Conservation (phyloP, 1,284 basidiomycete species). For the Anthracocystis panici-leucophaei region DNA sequence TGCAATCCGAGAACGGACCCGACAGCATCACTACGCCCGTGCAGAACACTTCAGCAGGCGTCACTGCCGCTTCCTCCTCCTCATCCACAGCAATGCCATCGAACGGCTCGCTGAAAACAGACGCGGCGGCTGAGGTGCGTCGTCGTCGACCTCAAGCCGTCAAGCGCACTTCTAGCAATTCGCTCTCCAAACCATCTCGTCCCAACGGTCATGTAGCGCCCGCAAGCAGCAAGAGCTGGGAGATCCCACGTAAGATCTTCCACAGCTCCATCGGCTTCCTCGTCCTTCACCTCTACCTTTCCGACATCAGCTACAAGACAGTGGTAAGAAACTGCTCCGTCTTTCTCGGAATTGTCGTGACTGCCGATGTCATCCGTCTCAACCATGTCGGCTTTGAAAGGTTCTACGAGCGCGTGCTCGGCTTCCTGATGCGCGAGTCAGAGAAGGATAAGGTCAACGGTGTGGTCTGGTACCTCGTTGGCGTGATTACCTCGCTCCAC, state of each 20-base stretch:
- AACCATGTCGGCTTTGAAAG: constrained; percentile 78
- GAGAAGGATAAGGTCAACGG: constrained; percentile 79
- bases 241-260: constrained; percentile 89
- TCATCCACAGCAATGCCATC: constrained; percentile 1
- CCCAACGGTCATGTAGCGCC: constrained; percentile 18
- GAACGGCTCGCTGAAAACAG: constrained; percentile 1
- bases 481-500: constrained; percentile 84
- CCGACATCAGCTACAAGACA: constrained; percentile 71
- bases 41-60: constrained; percentile 6
- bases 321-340: constrained; percentile 78
- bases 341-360: constrained; percentile 79
- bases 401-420: constrained; percentile 81
- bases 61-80: not conserved
- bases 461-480: constrained; percentile 94
- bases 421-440: constrained; percentile 92
- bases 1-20: constrained; percentile 16
- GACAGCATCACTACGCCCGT: constrained; percentile 23
- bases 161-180: constrained; percentile 20
- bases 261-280: constrained; percentile 93
- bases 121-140: constrained; percentile 16
- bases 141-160: constrained; percentile 26
- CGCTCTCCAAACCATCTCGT: constrained; percentile 11
- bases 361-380: constrained; percentile 84
- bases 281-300: constrained; percentile 79
- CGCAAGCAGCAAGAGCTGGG: constrained; percentile 69